Base-by-base conservation (phyloP, 2,329 filamentous ascomycete species). In the Coniochaeta sp. region DNA sequence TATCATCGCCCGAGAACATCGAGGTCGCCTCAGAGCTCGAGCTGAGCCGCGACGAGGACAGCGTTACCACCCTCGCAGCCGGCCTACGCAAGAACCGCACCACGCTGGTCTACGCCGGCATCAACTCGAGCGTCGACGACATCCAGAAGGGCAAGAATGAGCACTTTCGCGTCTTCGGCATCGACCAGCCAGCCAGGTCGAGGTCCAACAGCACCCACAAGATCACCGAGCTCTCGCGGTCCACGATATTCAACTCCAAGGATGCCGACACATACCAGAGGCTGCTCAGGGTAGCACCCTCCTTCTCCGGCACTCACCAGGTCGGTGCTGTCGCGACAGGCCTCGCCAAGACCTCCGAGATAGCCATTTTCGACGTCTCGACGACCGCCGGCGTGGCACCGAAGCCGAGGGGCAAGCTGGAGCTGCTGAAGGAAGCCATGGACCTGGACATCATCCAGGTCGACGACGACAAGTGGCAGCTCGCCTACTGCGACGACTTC, bases 41-140 rank as follows among this genome's bases (percentile, higher is more conserved):
- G 62, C 85, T 96, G 57, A 89, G 89, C 63, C 83, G 86, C 67
- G 86, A 93, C 70, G 93, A 97, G 76, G 93, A 98, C 74, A 96
- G 89, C 60, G 90, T 96, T 61, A 91, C 89, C 65, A 93, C 89
- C 59, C 80, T 97, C 57, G 91, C 87, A 47, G 84, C 89, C 58
- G 86, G 91, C 65, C 82, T 76, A 70, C 81, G 69, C 73, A 83
- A 77, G 74, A 78, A 77, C 58, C 86, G 81, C 67, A 76, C 71
- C 58, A 83, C 83, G 6, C 71, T 83, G 47, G 75, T 85, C 8
- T 87, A 90, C 65, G 90, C 92, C 28, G 92, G 92, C 59, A 88
- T 96, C 76, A 97, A 96, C 73, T 92, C 91, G 62, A 89, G 88
- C 61, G 81, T 86, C 55, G 82, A 81, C 6, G 87, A 91, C 61